Conservation (phyloP, 2,329 filamentous ascomycete genomes). For the Monascus ruber region DNA sequence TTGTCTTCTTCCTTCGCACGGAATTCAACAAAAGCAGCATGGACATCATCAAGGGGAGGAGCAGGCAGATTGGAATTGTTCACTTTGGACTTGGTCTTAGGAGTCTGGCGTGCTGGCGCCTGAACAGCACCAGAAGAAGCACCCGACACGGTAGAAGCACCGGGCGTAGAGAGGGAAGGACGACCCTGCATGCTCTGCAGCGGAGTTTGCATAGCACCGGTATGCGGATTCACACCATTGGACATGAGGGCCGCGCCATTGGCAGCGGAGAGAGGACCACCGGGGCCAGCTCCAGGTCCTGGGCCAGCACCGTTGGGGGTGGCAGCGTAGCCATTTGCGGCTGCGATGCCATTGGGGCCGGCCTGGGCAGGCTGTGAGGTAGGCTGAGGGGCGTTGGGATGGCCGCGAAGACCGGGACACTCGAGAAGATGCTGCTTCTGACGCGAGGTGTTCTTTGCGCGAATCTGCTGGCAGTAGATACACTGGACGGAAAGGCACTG, state of each 20-base stretch:
- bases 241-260: conserved; percentile 33
- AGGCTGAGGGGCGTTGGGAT: conserved; percentile 33
- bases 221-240: conserved; percentile 34
- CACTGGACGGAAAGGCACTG: conserved; percentile 43
- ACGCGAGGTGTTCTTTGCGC: conserved; percentile 42
- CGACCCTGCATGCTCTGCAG: conserved; percentile 30
- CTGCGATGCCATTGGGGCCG: conserved; percentile 28
- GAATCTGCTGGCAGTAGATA: conserved; percentile 43
- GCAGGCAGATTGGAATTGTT: conserved; percentile 32
- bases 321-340: conserved; percentile 32
- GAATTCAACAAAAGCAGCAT: conserved; percentile 39
- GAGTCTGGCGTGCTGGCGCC: conserved; percentile 24
- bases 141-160: conserved; percentile 17
- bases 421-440: conserved; percentile 42
- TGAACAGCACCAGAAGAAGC: conserved; percentile 21
- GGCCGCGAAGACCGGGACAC: conserved; percentile 37
- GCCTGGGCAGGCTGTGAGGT: conserved; percentile 26
- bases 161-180: conserved; percentile 28
- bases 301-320: conserved; percentile 27
- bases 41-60: conserved; percentile 38
- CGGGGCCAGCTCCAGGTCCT: conserved; percentile 16
- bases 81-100: conserved; percentile 27
- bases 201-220: conserved; percentile 32
- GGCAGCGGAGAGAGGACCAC: conserved; percentile 26
- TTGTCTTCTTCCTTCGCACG: conserved; percentile 37